Evolutionary conservation across 768 basidiomycete species (phyloP), one percentile per base, ranked within the genome.

Genomic region (Mycena haematopus): DNA sequence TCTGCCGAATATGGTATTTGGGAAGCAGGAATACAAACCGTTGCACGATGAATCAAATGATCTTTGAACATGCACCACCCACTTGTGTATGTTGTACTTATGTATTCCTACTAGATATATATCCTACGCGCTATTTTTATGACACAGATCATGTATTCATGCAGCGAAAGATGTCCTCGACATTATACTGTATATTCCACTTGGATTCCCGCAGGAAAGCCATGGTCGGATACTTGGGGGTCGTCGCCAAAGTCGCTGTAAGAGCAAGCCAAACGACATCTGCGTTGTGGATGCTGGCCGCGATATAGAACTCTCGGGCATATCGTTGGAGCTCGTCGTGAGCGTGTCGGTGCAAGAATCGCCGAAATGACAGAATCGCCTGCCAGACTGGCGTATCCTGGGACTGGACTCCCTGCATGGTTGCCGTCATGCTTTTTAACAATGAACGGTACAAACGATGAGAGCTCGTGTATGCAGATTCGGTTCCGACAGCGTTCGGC

Each of bases 191-290:
- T 24, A 92, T 87, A 67, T 90, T 81, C 92, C 92, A 93, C 56
- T 74, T 80, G n/a, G 66, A 59, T 66, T 85, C 79, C 60, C 68
- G 71, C 76, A 93, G 72, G 69, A 88, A 91, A 15, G 69, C 62
- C 68, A 84, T 76, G 19, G 78, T 72, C 42, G 79, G 73, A 44
- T 77, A 71, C n/a, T 79, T 60, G 8, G 61, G 51, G 25, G 19
- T 50, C 25, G 75, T 72, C 4, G 79, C 80, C 42, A 75, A 72
- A 0, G 90, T 91, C 15, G 82, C 82, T 47, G 75, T 74, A 61
- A 99, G 76, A 8, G 82, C 86, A 51, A 95, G 71, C 96, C 96
- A 98, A 6, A 96, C 89, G 2, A 87, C 85, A 75, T 98, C 96
- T 24, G 82, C 81, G 69, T 97, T 92, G 24, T 84, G 78, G 65